Evolutionary conservation across 306 rosid species (phyloP).

Genomic region (Alnus glutinosa): DNA sequence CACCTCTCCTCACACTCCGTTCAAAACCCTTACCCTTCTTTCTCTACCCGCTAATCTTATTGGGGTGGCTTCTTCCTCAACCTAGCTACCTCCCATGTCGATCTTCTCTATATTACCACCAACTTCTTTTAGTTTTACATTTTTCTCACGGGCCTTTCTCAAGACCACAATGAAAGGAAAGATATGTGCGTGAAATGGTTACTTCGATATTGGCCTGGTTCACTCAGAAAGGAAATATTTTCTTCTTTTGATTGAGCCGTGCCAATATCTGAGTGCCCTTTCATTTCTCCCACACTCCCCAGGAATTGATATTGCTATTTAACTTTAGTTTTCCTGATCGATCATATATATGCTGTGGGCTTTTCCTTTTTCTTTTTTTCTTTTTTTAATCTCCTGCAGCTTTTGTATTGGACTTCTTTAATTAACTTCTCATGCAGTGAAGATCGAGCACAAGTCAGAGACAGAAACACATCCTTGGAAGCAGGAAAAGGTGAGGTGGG

Average conservation of each 20-base stretch:
- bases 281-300: slow-evolving; percentile 29
- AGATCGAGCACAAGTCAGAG: neutral
- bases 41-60: neutral
- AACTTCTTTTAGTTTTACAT: neutral
- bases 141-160: neutral
- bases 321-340: too few relatives aligned
- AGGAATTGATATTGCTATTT: too few relatives aligned
- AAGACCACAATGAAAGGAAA: too few relatives aligned
- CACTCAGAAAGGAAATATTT: slow-evolving; percentile 43
- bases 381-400: neutral
- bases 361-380: too few relatives aligned
- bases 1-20: slow-evolving; percentile 28
- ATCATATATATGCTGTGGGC: too few relatives aligned
- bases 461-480: neutral
- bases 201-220: slow-evolving; percentile 79
- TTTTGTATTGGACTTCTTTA: neutral
- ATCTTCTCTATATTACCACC: slow-evolving; percentile 1
- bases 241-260: slow-evolving; percentile 67
- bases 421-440: neutral
- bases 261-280: slow-evolving; percentile 68
- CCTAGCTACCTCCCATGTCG: neutral
- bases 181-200: slow-evolving; percentile 35
- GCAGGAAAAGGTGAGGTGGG: neutral
- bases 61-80: neutral
- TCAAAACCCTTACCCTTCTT: slow-evolving; percentile 19